phyloP scores from a whole-genome alignment of 192 early-diverging fungal genomes.

The Coemansia sp. region DNA sequence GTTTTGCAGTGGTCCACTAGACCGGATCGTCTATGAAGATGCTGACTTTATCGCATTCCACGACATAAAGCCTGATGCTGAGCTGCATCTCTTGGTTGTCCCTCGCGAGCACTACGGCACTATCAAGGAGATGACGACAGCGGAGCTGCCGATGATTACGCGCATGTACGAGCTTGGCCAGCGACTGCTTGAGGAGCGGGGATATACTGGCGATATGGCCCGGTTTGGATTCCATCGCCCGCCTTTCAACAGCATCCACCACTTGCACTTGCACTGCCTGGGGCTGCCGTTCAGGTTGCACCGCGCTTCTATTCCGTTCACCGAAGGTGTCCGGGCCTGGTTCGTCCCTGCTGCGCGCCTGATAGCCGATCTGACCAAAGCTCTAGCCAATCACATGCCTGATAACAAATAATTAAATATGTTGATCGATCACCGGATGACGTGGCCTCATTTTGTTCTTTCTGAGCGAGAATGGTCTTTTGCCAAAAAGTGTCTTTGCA shows the following conservation, averaged over 20 bases:
- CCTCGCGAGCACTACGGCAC: conserved; percentile 49
- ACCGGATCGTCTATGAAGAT: conserved; percentile 47
- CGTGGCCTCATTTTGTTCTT: neutral
- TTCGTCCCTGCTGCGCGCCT: conserved; percentile 35
- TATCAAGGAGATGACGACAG: conserved; percentile 35
- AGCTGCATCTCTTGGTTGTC: conserved; percentile 46
- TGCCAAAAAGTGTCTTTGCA: neutral
- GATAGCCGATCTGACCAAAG: conserved; percentile 2
- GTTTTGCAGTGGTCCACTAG: conserved; percentile 37
- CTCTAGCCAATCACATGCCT: neutral
- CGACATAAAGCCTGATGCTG: conserved; percentile 52
- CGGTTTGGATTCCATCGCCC: conserved; percentile 57
- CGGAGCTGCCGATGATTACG: conserved; percentile 36
- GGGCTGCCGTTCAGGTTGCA: conserved; percentile 47
- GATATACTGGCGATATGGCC: conserved; percentile 29
- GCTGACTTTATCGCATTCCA: conserved; percentile 44
- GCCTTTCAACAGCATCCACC: conserved; percentile 56
- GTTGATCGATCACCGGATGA: neutral
- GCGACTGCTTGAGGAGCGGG: conserved; percentile 29
- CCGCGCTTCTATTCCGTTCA: conserved; percentile 43
- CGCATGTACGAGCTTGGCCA: conserved; percentile 47
- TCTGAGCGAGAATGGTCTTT: neutral
- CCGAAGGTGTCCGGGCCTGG: conserved; percentile 22
- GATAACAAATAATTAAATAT: neutral
- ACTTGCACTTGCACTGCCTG: conserved; percentile 58